Evolutionary conservation across 2,329 filamentous ascomycete species (phyloP).

Genomic region (Raffaelea ambrosiae): DNA sequence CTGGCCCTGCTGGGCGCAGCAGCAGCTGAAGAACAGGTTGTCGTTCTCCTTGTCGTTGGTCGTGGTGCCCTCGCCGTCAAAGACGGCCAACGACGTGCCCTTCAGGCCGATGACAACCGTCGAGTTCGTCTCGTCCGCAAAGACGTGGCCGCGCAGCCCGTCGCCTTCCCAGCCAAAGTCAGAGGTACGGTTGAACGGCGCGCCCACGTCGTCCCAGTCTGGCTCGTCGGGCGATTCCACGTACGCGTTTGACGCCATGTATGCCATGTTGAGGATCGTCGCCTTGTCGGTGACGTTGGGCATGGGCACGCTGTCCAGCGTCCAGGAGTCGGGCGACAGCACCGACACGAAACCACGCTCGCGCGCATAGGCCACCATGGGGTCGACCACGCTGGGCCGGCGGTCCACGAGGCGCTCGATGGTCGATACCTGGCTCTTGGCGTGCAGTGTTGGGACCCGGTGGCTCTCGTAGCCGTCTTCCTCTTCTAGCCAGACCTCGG

Average conservation of each 20-base stretch:
- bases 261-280: slow-evolving; percentile 74
- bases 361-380: slow-evolving; percentile 65
- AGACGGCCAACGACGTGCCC: slow-evolving; percentile 81
- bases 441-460: slow-evolving; percentile 44
- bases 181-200: slow-evolving; percentile 72
- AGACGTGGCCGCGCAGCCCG: slow-evolving; percentile 85
- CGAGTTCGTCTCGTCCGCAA: slow-evolving; percentile 74
- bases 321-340: slow-evolving; percentile 71
- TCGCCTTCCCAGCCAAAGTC: slow-evolving; percentile 92
- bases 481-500: slow-evolving; percentile 53
- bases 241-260: slow-evolving; percentile 87
- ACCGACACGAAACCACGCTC: slow-evolving; percentile 58
- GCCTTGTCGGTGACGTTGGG: slow-evolving; percentile 81
- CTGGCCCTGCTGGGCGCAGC: slow-evolving; percentile 87
- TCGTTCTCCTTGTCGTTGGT: slow-evolving; percentile 98
- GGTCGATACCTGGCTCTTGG: slow-evolving; percentile 54
- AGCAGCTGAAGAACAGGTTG: slow-evolving; percentile 96
- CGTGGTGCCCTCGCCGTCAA: slow-evolving; percentile 93
- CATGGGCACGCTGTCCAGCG: slow-evolving; percentile 64
- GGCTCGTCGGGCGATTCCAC: slow-evolving; percentile 61
- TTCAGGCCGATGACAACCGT: slow-evolving; percentile 91
- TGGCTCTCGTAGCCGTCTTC: slow-evolving; percentile 48
- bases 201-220: slow-evolving; percentile 77
- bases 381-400: slow-evolving; percentile 66
- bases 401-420: slow-evolving; percentile 81